Evolutionary conservation across 2,329 filamentous ascomycete species (phyloP), one percentile per base, ranked within the genome.

Genomic region (Microdochium paspali): DNA sequence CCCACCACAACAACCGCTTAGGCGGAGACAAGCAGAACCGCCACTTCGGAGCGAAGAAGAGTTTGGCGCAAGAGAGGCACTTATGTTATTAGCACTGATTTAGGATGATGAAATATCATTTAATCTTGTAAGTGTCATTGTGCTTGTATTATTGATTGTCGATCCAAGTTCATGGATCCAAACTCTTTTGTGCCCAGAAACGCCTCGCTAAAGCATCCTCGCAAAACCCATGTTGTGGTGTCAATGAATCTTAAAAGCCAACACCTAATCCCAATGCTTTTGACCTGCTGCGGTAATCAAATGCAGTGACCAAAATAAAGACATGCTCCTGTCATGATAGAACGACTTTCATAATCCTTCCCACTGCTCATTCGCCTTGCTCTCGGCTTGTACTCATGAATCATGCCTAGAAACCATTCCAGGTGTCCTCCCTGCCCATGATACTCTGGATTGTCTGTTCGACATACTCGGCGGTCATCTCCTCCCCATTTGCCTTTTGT

Each of bases 401-500:
- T 40, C 35, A 40, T 20, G 35, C 18, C 35, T 40, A 21, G 35
- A 40, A 21, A 10, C 61, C 61, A 40, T 62, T 51, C 60, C 60
- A 63, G 3, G 55, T 60, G 5, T 55, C 54, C 25, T 63, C 61
- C 47, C 53, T 60, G 50, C 54, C 55, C 46, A 68, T 47, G 26
- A 79, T 76, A 58, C 72, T 78, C 46, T 73, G 64, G 12, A 87
- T 71, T 1, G 83, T 87, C 56, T 82, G 71, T 56, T 85, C 82
- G 40, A 84, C 69, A 56, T 82, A 76, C 20, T 79, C 75, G 54
- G 79, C 74, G 1, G 70, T 77, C 74, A 85, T 82, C 53, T 76
- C 72, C 57, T 80, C 76, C 0, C 80, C 80, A 2, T 74, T 73
- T 28, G 72, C 72, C 67, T 85, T 87, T 61, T 90, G 86, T 5